These are phyloP conservation scores for Linum usitatissimum DNA, from an alignment of 345 rosid genomes.

Conservation along the genomic window DNA sequence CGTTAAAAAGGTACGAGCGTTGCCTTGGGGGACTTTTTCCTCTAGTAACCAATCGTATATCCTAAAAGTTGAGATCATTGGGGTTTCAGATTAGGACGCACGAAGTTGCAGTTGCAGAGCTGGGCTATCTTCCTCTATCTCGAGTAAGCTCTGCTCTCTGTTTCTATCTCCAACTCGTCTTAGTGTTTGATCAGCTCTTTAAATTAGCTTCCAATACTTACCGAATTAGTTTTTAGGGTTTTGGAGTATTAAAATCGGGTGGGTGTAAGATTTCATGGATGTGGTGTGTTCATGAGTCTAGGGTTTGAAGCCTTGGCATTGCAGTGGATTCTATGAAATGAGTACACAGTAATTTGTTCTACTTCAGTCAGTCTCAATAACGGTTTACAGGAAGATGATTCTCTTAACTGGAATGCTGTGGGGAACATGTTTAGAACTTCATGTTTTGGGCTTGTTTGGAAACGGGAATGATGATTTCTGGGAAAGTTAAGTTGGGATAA, in stretches of 20 bases:
- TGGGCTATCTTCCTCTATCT: slow-evolving; percentile 22
- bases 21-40: not conserved
- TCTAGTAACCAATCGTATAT: not conserved
- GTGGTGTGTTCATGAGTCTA: not conserved
- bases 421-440: no score
- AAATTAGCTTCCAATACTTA: not conserved
- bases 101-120: slow-evolving; percentile 44
- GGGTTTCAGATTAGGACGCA: slow-evolving; percentile 30
- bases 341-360: not conserved
- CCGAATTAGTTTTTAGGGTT: not conserved
- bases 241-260: not conserved
- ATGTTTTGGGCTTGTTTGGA: no score
- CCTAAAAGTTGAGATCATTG: not conserved
- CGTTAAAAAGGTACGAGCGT: not conserved
- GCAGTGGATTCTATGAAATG: not conserved
- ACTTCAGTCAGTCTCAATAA: not conserved
- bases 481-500: no score
- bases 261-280: not conserved
- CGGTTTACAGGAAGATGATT: no score
- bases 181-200: not conserved
- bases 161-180: not conserved
- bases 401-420: no score
- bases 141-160: slow-evolving; percentile 21
- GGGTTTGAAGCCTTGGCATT: not conserved
- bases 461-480: no score